A percentile compares a stretch with the other conserved stretches of the same genome.
Evolutionary conservation across 2,329 filamentous ascomycete genomes (phyloP).

Genomic region (Neopestalotiopsis sp.): DNA sequence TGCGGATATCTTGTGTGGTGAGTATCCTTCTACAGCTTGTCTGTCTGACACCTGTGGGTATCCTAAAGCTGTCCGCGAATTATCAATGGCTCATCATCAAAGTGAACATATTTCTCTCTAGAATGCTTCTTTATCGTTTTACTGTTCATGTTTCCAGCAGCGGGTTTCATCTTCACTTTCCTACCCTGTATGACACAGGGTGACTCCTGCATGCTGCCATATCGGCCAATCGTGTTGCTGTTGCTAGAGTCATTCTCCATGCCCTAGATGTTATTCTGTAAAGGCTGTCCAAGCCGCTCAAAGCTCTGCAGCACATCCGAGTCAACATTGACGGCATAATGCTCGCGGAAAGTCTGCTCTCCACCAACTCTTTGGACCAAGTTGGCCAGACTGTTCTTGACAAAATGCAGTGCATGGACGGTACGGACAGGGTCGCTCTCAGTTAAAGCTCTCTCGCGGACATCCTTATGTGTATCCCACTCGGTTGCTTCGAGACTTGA

Average conservation of each 20-base stretch:
- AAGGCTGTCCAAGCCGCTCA: slow-evolving; percentile 30
- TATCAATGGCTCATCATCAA: too few relatives aligned
- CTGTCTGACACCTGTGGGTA: too few relatives aligned
- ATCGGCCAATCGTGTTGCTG: neutral
- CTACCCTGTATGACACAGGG: too few relatives aligned
- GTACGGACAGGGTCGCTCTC: slow-evolving; percentile 71
- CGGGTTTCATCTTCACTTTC: too few relatives aligned
- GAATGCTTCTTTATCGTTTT: too few relatives aligned
- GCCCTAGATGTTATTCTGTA: neutral
- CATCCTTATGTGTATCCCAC: slow-evolving; percentile 61
- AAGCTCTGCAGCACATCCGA: slow-evolving; percentile 73
- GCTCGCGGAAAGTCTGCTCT: slow-evolving; percentile 66
- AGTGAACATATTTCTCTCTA: too few relatives aligned
- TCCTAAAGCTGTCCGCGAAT: too few relatives aligned
- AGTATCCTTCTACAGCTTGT: neutral
- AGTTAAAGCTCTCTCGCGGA: slow-evolving; percentile 57
- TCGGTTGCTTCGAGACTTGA: slow-evolving; percentile 46
- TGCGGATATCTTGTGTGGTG: neutral
- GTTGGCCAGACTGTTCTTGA: slow-evolving; percentile 64
- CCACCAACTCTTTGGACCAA: slow-evolving; percentile 67
- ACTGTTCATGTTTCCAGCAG: too few relatives aligned
- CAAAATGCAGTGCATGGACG: slow-evolving; percentile 67
- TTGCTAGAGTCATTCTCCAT: neutral
- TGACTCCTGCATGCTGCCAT: neutral
- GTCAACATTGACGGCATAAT: slow-evolving; percentile 78